Evolutionary conservation across 352 stramenopile species (phyloP), one percentile per base, ranked within the genome.

Genomic region (Pythium plurisporium): DNA sequence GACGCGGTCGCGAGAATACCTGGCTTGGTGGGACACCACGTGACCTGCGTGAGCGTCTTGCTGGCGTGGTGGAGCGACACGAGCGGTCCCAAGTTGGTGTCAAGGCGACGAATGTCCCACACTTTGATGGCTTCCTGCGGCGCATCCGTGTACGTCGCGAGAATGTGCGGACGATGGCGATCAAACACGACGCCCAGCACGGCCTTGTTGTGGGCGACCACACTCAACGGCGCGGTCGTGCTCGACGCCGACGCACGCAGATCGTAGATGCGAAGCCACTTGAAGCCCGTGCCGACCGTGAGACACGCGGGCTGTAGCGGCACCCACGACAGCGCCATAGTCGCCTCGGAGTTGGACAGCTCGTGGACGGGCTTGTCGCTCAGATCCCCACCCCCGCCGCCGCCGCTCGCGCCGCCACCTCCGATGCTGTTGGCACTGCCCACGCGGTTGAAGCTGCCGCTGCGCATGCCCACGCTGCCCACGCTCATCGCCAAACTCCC

Each of bases 251-350:
- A 5, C 0, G 72, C 64, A 19, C 85, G 69, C 19, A 95, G 43
- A 62, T 95, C 85, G 53, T 95, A 93, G 44, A 95, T 81, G 25
- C 85, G 75, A 12, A 95, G 63, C 85, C 85, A 95, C 73, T 93
- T 93, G 67, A 95, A 95, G 2, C 85, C 85, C 17, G 85, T 95
- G 17, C 85, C 85, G 6, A 80, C 89, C 0, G 83, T 83, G 31
- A 95, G 59, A 42, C 81, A 93, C 40, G 79, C 86, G 3, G 85
- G 82, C 52, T 95, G 81, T 23, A 79, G 58, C n/a, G 85, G 85
- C 20, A 95, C 79, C 85, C 85, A 95, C 29, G 81, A 86, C 2
- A 95, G 62, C 36, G 82, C 85, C 44, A 93, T 73, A 0, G 84
- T 92, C 2, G 82, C 85, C 40, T 95, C 85, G 1, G 85, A 93